Evolutionary conservation across 1,284 basidiomycete genomes (phyloP).

Genomic region (Hemileia vastatrix): DNA sequence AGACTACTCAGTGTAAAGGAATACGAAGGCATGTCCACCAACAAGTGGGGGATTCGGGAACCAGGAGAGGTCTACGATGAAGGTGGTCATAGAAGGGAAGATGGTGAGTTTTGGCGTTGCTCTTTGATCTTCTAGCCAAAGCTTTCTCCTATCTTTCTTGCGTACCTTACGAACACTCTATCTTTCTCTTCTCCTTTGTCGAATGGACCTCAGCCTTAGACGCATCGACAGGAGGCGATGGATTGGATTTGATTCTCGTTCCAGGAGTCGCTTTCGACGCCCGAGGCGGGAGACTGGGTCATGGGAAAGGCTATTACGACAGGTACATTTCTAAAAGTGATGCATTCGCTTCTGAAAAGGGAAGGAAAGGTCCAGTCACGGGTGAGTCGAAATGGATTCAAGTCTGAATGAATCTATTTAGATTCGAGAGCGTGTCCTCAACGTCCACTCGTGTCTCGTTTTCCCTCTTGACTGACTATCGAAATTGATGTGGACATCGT

Average conservation of each 20-base stretch:
- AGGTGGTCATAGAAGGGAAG: not conserved
- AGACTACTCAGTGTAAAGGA: slow-evolving; percentile 29
- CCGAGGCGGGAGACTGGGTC: slow-evolving; percentile 35
- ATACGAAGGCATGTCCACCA: slow-evolving; percentile 33
- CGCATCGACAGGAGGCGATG: slow-evolving; percentile 26
- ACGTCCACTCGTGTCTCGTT: not conserved
- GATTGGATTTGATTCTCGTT: slow-evolving; percentile 39
- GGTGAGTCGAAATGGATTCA: slow-evolving; percentile 8
- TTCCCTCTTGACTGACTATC: not conserved
- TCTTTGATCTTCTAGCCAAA: too few species aligned
- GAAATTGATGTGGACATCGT: not conserved
- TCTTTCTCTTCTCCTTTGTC: too few species aligned
- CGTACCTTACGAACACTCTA: not conserved
- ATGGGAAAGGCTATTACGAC: slow-evolving; percentile 44
- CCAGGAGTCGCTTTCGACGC: slow-evolving; percentile 40
- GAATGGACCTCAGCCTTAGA: slow-evolving; percentile 28
- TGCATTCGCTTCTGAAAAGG: slow-evolving; percentile 25
- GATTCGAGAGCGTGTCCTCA: not conserved
- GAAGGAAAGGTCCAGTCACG: slow-evolving; percentile 23
- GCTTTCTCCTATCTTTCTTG: too few species aligned
- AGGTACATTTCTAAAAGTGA: slow-evolving; percentile 35
- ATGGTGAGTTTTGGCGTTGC: slow-evolving; percentile 24
- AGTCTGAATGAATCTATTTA: not conserved
- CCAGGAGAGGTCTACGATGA: slow-evolving; percentile 28
- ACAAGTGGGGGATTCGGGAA: slow-evolving; percentile 42